Evolutionary conservation across 148 eudicot species (phyloP), one percentile per base, ranked within the genome.

Genomic region (Spergularia marina): DNA sequence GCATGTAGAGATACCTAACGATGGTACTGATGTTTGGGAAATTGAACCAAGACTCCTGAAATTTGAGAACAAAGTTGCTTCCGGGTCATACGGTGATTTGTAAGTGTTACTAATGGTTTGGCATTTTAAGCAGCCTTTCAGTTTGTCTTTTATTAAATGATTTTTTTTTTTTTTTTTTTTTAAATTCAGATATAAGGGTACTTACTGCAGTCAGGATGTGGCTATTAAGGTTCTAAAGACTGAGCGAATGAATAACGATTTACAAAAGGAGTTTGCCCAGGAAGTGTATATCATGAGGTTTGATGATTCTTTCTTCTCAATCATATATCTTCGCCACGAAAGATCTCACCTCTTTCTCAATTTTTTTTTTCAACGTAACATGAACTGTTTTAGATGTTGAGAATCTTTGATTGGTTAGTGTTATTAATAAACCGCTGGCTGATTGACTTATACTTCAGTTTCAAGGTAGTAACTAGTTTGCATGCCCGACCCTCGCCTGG

Each of bases 21-120:
- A 96, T 61, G 98, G 97, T 68, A 91, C 91, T 71, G 97, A 92
- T 83, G 99, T 91, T 70, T 96, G 99, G 99, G 99, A 96, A 84
- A 96, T 96, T 79, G 98, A 96, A 88, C 86, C 89, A 61, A 86
- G 84, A 59, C 87, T 76, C 70, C 76, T 96, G 60, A 96, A 87
- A 77, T 89, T 89, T 82, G 98, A 86, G 82, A 83, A 82, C 62
- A 91, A 89, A 86, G 84, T 96, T 85, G 99, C 99, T 63, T 88
- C 99, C 40, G 99, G 99, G 70, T 92, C 99, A 63, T 96, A 96
- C 84, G 99, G 99, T 78, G 99, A 96, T 85, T 77, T 96, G 99
- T 96, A 88, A 89, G 99, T 30, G 36, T 86, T 66, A 70, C 10
- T 70, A 20, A n/a, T 53, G 34, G 65, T 69, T 53, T 72, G 16